A percentile compares a stretch with the other conserved stretches of the same genome.
Conservation (phyloP, 768 basidiomycete genomes). For the Termitomyces sp. region DNA sequence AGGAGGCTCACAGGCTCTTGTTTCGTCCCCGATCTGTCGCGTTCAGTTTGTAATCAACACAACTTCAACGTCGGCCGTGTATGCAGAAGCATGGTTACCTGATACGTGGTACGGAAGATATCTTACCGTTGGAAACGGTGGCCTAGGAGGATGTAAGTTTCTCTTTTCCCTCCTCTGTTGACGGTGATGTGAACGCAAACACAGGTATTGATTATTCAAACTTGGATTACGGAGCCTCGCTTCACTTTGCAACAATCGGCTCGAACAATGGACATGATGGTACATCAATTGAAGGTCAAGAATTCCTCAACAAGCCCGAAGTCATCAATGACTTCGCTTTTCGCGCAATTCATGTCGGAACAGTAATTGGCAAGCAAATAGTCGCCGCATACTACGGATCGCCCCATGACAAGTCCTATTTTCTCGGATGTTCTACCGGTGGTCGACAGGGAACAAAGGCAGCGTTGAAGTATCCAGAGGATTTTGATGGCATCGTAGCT, state of each 20-base stretch:
- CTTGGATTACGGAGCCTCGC: slow-evolving; percentile 5
- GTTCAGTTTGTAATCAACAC: slow-evolving; percentile 6
- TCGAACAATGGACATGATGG: slow-evolving; percentile 11
- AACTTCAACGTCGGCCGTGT: neutral
- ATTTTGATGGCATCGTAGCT: neutral
- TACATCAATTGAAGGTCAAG: neutral
- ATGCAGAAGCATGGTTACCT: slow-evolving; percentile 9
- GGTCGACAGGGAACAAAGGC: slow-evolving; percentile 6
- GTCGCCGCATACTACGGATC: slow-evolving; percentile 6
- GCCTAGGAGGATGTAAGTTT: slow-evolving; percentile 5
- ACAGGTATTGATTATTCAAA: slow-evolving; percentile 4
- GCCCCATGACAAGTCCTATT: slow-evolving; percentile 6
- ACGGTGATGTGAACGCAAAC: neutral
- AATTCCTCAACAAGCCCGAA: slow-evolving; percentile 1
- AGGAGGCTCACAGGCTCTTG: neutral
- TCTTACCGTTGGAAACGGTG: slow-evolving; percentile 6
- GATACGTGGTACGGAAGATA: slow-evolving; percentile 9
- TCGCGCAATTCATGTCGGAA: slow-evolving; percentile 8
- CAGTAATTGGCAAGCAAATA: slow-evolving; percentile 10
- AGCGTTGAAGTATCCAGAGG: neutral
- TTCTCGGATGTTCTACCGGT: slow-evolving; percentile 11
- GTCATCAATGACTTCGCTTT: slow-evolving; percentile 12
- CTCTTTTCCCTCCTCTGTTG: neutral
- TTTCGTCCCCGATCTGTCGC: slow-evolving; percentile 5
- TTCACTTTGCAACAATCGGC: slow-evolving; percentile 9